These are phyloP conservation scores for Populus simonii DNA, from an alignment of 345 rosid species.

Conservation along the genomic window DNA sequence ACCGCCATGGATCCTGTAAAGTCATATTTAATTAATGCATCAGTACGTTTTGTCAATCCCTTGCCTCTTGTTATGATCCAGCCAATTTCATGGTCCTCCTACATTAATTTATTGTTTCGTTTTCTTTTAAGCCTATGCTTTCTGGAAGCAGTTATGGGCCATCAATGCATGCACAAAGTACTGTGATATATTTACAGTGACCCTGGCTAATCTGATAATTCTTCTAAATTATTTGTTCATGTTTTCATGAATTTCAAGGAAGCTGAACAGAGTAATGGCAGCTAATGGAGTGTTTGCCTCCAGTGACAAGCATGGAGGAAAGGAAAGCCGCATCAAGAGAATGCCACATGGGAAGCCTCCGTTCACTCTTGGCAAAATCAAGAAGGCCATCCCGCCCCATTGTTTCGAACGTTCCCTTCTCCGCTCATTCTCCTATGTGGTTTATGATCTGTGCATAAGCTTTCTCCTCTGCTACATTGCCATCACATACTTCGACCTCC, in stretches of 20 bases:
- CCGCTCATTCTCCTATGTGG: constrained; percentile 67
- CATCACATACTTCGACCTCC: constrained; percentile 48
- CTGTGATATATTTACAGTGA: no score
- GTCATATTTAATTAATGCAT: no score
- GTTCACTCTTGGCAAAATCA: constrained; percentile 60
- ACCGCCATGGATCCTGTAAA: no score
- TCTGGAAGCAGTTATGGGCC: no score
- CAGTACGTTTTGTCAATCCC: no score
- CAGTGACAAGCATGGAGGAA: constrained; percentile 30
- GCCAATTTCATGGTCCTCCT: no score
- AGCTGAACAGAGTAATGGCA: constrained; percentile 47
- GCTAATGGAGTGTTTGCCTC: constrained; percentile 71
- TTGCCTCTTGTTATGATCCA: no score
- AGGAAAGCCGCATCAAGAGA: constrained; percentile 32
- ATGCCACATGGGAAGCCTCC: constrained; percentile 69
- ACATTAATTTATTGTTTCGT: no score
- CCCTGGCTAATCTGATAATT: no score
- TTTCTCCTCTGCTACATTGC: constrained; percentile 54
- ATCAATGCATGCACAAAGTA: no score
- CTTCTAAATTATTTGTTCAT: no score
- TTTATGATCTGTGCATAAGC: constrained; percentile 55
- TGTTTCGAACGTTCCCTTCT: constrained; percentile 81
- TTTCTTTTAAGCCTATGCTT: no score
- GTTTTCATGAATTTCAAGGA: background rate
- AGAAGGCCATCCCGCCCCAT: constrained; percentile 84